Conservation (phyloP, 306 rosid genomes). For the Glycine tomentella region DNA sequence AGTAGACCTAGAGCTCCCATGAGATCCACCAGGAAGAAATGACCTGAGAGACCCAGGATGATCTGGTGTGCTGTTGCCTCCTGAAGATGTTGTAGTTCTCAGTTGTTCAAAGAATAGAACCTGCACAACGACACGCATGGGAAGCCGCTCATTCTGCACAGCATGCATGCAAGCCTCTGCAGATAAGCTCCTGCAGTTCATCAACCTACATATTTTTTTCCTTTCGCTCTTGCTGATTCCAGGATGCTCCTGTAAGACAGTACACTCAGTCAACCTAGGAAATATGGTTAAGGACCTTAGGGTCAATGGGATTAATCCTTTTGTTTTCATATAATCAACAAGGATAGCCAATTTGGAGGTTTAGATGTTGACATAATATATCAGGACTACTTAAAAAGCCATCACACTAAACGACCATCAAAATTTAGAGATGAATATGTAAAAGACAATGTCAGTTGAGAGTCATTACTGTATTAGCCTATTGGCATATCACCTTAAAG, state of each 20-base stretch:
- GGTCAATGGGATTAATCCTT: background rate
- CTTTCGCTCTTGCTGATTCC: conserved; percentile 87
- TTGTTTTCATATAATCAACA: background rate
- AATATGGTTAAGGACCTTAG: conserved; percentile 33
- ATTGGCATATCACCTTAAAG: background rate
- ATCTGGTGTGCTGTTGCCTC: conserved; percentile 73
- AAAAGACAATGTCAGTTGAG: background rate
- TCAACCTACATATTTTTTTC: conserved; percentile 84
- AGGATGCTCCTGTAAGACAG: conserved; percentile 76
- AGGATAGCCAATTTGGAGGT: background rate
- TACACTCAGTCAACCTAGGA: conserved; percentile 11
- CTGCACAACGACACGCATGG: conserved; percentile 83
- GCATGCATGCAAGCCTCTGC: conserved; percentile 97
- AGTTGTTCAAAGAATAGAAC: conserved; percentile 94
- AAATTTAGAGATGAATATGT: background rate
- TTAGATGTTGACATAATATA: background rate
- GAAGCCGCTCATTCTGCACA: conserved; percentile 92
- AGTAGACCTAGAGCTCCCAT: conserved; percentile 86
- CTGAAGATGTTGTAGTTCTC: conserved; percentile 69
- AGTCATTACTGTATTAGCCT: no score
- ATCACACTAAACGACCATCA: no score
- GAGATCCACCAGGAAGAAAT: conserved; percentile 74
- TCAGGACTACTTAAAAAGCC: no score
- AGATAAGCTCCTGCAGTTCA: conserved; percentile 91
- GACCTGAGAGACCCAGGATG: conserved; percentile 69